Evolutionary conservation across 202 grass and related monocot species (phyloP), one percentile per base, ranked within the genome.

Genomic region (Setaria italica): DNA sequence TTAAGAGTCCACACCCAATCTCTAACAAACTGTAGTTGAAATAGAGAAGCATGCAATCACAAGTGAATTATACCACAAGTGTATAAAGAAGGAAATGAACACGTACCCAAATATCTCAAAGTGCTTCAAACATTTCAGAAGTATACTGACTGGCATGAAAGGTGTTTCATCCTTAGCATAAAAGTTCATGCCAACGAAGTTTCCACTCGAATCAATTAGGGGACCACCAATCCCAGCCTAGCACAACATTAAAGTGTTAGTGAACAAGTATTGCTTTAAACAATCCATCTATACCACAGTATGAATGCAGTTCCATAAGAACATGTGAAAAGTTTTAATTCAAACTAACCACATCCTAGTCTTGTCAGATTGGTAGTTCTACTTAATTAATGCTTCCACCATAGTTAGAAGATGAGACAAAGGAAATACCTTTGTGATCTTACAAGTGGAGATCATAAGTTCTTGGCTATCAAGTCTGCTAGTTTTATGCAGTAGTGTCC

Each of bases 381-480:
- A 69, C 17, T n/a, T 69, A 35, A 4, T 67, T 43, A 70, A 13
- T 21, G 17, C 1, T 12, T 70, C 25, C 67, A 9, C 19, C 67
- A 19, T 70, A 70, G 41, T 5, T 29, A 20, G 47, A 46, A 71
- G 2, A 25, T 29, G 41, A 71, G 68, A 71, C 20, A 29, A 71
- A n/a, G 43, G 13, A 71, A 48, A n/a, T 78, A 78, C 75, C 75
- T 78, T 78, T 46, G 75, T 78, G 75, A 62, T 78, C 56, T 78
- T 78, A 78, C 75, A 78, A 2, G 75, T 32, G 17, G 75, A 62
- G 13, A 32, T 6, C 56, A 62, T 17, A 7, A 78, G 75, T 60
- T 74, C 72, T 55, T 55, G 30, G 72, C 37, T 37, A 37, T 78
- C 75, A 62, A 47, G 39, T 32, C 7, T 47, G 37, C 75, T 78